Conservation (phyloP, 345 rosid genomes). For the Populus tremula region DNA sequence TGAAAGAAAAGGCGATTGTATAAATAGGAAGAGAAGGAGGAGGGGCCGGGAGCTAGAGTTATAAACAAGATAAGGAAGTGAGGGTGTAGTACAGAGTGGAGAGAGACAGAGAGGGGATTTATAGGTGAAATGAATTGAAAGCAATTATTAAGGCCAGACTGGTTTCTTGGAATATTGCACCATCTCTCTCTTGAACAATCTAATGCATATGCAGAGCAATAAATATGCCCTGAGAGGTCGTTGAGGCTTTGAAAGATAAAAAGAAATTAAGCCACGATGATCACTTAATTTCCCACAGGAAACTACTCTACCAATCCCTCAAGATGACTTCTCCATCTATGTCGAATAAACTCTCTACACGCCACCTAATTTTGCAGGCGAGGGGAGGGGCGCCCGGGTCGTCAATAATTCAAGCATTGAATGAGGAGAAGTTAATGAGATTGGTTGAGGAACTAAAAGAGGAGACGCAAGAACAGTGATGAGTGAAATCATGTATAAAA, state of each 20-base stretch:
- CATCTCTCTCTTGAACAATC: conserved; percentile 30
- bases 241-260: conserved; percentile 33
- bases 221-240: conserved; percentile 61
- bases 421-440: conserved; percentile 61
- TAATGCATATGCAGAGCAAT: conserved; percentile 44
- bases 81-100: conserved; percentile 17
- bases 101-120: conserved; percentile 36
- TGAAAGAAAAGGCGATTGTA: background rate
- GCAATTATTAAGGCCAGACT: conserved; percentile 64
- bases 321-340: background rate
- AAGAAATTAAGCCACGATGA: background rate
- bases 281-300: no score
- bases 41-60: no score
- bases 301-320: no score
- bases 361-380: conserved; percentile 64
- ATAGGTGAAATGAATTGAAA: conserved; percentile 44
- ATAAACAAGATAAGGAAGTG: no score
- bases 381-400: conserved; percentile 25
- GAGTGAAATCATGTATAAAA: background rate
- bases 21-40: no score
- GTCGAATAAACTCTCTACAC: background rate
- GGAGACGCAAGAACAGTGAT: no score
- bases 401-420: conserved; percentile 51
- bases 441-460: conserved; percentile 58
- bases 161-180: conserved; percentile 39